Evolutionary conservation across 495 filamentous ascomycete genomes (phyloP).

Genomic region (Neurospora terricola): DNA sequence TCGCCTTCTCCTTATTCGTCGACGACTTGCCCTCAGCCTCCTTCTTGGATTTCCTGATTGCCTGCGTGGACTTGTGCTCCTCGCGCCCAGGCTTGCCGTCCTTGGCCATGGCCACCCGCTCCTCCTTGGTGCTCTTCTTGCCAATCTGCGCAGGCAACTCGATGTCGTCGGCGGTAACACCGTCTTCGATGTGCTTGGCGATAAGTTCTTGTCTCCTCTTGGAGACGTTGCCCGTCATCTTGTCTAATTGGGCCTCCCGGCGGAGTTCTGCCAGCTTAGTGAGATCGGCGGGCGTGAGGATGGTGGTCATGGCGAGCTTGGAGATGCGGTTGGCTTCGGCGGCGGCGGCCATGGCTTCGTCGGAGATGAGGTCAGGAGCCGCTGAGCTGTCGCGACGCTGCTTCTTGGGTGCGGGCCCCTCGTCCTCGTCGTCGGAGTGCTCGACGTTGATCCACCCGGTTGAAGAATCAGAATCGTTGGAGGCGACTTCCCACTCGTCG

Average conservation of each 20-base stretch:
- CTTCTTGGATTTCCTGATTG: conserved; percentile 74
- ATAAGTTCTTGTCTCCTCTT: conserved; percentile 41
- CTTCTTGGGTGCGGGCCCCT: conserved; percentile 49
- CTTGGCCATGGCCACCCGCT: conserved; percentile 66
- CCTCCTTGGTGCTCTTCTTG: conserved; percentile 63
- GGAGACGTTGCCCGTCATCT: conserved; percentile 35
- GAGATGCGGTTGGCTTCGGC: conserved; percentile 27
- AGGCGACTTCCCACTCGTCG: conserved; percentile 78
- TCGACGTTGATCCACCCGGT: conserved; percentile 82
- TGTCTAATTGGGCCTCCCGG: conserved; percentile 57
- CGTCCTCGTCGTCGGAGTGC: conserved; percentile 66
- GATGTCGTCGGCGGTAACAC: conserved; percentile 78
- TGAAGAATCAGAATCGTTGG: conserved; percentile 65
- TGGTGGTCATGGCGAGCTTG: conserved; percentile 71
- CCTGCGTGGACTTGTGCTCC: conserved; percentile 73
- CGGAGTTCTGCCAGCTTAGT: conserved; percentile 85
- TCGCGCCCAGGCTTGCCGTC: conserved; percentile 63
- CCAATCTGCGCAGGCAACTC: conserved; percentile 61
- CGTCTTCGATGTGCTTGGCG: conserved; percentile 64
- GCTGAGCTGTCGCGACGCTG: conserved; percentile 32
- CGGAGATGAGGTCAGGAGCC: conserved; percentile 18
- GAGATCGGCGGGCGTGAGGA: conserved; percentile 86
- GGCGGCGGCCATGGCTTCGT: conserved; percentile 28
- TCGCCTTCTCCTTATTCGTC: conserved; percentile 94
- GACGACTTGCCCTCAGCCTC: conserved; percentile 80